Base-by-base conservation (phyloP, 164 flowering plant species). In the Euptelea pleiosperma region DNA sequence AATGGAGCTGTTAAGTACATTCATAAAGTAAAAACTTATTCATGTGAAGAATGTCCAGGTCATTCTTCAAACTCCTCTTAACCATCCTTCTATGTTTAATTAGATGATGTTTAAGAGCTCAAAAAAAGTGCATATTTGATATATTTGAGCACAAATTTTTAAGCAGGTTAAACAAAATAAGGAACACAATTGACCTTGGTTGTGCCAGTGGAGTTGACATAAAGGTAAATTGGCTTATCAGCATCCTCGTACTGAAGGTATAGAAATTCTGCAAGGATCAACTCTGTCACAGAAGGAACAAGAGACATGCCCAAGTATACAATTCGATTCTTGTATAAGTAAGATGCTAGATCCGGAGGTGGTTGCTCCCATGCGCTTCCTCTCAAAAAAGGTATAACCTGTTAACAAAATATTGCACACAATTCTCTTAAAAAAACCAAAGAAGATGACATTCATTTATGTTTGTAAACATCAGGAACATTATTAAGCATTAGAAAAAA, bases 261-360 rank as follows among this genome's bases (percentile, higher is more conserved):
- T 30, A 90, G 72, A 69, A 93, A 86, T 58, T 93, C 89, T 35
- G 96, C 95, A 12, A 90, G 66, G 10, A 93, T 76, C 78, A 91
- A 70, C 78, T 93, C 97, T 3, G 89, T 82, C 46, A 91, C 96
- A 43, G 92, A 77, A 37, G 97, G 93, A 63, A 85, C 88, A 41
- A 93, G 82, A 69, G 89, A 72, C 97, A 85, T 86, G 59, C 96
- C 97, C 77, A 93, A 66, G 66, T 88, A 90, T 34, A 93, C 91
- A 69, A 93, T 93, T 56, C 97, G 80, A 61, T 91, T 82, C 53
- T 82, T 83, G 68, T 57, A 86, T 70, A 90, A 70, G 66, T 90
- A 88, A 18, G 99, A 90, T 44, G 97, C 89, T 37, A 93, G 69
- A 75, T 93, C 96, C 24, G 99, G 99, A 53, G 99, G 99, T 55